Conservation (phyloP, 306 rosid genomes). For the Citrullus colocynthis region DNA sequence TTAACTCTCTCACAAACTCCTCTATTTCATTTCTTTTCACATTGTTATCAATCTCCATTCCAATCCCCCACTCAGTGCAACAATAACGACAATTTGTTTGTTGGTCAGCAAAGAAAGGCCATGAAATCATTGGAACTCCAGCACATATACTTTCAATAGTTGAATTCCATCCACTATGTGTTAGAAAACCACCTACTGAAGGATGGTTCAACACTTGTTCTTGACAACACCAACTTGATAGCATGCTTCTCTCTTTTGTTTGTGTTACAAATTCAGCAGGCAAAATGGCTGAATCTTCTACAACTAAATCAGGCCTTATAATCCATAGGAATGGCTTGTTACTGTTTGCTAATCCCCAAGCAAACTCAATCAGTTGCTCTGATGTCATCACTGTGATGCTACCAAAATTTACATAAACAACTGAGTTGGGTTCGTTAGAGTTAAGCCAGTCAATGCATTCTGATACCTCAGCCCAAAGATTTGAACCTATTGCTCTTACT, state of each 20-base stretch:
- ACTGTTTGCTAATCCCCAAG: slow-evolving; percentile 34
- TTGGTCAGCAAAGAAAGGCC: slow-evolving; percentile 37
- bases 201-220: slow-evolving; percentile 33
- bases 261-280: slow-evolving; percentile 16
- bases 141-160: slow-evolving; percentile 28
- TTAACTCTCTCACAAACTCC: slow-evolving; percentile 26
- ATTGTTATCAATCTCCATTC: slow-evolving; percentile 22
- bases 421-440: slow-evolving; percentile 14
- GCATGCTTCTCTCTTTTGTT: slow-evolving; percentile 22
- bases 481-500: slow-evolving; percentile 11
- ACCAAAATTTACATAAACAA: slow-evolving; percentile 3
- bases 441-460: slow-evolving; percentile 38
- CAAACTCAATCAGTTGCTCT: slow-evolving; percentile 31
- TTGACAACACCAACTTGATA: slow-evolving; percentile 42
- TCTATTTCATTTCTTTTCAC: slow-evolving; percentile 36
- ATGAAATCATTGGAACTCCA: slow-evolving; percentile 25
- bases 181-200: slow-evolving; percentile 30
- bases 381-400: slow-evolving; percentile 24
- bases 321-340: slow-evolving; percentile 31
- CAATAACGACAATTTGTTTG: slow-evolving; percentile 10
- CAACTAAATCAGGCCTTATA: slow-evolving; percentile 34
- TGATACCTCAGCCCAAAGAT: slow-evolving; percentile 33
- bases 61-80: slow-evolving; percentile 32
- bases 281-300: slow-evolving; percentile 12
- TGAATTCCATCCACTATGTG: slow-evolving; percentile 11